Conservation (phyloP, 2,329 filamentous ascomycete genomes). For the Aspergillus sp. region DNA sequence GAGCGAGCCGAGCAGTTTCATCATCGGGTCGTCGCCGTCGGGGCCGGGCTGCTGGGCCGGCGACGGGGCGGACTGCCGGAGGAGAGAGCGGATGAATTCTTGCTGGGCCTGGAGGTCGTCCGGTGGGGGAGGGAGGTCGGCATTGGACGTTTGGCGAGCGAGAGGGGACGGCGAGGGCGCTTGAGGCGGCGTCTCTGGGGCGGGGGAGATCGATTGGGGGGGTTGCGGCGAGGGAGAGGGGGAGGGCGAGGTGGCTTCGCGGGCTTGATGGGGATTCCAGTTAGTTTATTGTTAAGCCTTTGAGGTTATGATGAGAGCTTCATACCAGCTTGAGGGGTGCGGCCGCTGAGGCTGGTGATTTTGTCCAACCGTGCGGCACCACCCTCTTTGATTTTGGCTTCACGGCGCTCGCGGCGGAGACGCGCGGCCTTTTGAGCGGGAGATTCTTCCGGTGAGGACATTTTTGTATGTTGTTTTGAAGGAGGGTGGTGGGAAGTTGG, state of each 20-base stretch:
- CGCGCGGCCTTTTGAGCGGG: constrained; percentile 54
- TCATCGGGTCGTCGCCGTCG: constrained; percentile 33
- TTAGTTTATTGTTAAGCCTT: not conserved
- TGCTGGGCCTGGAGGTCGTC: constrained; percentile 41
- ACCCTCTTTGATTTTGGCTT: constrained; percentile 60
- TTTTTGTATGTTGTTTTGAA: constrained; percentile 11
- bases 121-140: constrained; percentile 20
- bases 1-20: constrained; percentile 37
- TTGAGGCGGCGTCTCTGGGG: constrained; percentile 12
- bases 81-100: constrained; percentile 41
- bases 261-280: constrained; percentile 14
- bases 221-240: constrained; percentile 27
- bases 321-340: constrained; percentile 42
- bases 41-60: constrained; percentile 17
- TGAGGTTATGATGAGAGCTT: constrained; percentile 3
- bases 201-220: constrained; percentile 14
- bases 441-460: constrained; percentile 44
- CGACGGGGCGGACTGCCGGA: constrained; percentile 31
- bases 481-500: not conserved
- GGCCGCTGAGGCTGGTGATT: constrained; percentile 61
- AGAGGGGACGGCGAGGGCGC: constrained; percentile 14
- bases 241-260: constrained; percentile 27
- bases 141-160: constrained; percentile 5
- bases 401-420: constrained; percentile 61
- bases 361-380: constrained; percentile 60